These are phyloP conservation scores for Gomphus sp. DNA, from an alignment of 1,284 basidiomycete species.

Conservation along the genomic window DNA sequence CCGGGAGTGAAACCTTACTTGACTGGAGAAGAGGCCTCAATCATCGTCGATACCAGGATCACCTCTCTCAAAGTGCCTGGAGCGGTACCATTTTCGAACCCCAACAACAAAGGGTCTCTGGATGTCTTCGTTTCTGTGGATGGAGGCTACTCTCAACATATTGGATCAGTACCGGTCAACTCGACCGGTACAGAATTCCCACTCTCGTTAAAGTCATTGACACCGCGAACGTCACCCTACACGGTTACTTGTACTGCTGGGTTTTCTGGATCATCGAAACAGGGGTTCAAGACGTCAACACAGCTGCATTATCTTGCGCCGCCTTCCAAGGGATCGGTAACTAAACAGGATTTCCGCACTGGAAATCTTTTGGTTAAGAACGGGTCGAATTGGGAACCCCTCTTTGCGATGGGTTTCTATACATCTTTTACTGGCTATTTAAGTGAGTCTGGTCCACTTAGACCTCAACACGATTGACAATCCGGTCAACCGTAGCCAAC, in stretches of 20 bases:
- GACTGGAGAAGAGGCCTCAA: conserved; percentile 34
- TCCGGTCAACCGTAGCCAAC: conserved; percentile 28
- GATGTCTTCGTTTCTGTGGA: conserved; percentile 34
- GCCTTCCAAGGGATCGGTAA: conserved; percentile 35
- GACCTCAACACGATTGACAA: not conserved
- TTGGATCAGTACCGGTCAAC: conserved; percentile 42
- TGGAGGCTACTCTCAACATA: conserved; percentile 30
- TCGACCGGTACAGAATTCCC: conserved; percentile 38
- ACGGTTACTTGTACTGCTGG: conserved; percentile 43
- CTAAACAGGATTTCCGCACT: conserved; percentile 63
- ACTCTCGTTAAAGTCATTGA: conserved; percentile 38
- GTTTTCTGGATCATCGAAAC: conserved; percentile 17
- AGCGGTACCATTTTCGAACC: conserved; percentile 32
- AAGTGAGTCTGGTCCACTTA: not conserved
- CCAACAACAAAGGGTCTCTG: conserved; percentile 16
- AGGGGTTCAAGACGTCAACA: conserved; percentile 38
- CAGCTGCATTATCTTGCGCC: conserved; percentile 50
- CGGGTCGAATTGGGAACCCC: conserved; percentile 41
- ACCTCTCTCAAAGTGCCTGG: conserved; percentile 39
- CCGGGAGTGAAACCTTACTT: conserved; percentile 64
- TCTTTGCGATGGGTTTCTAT: conserved; percentile 70
- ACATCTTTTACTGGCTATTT: conserved; percentile 56
- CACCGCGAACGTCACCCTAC: conserved; percentile 37
- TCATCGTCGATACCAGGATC: conserved; percentile 53
- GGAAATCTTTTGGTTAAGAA: conserved; percentile 53